These are phyloP conservation scores for Coriolopsis trogii DNA, from an alignment of 1,284 basidiomycete genomes.

Conservation along the genomic window DNA sequence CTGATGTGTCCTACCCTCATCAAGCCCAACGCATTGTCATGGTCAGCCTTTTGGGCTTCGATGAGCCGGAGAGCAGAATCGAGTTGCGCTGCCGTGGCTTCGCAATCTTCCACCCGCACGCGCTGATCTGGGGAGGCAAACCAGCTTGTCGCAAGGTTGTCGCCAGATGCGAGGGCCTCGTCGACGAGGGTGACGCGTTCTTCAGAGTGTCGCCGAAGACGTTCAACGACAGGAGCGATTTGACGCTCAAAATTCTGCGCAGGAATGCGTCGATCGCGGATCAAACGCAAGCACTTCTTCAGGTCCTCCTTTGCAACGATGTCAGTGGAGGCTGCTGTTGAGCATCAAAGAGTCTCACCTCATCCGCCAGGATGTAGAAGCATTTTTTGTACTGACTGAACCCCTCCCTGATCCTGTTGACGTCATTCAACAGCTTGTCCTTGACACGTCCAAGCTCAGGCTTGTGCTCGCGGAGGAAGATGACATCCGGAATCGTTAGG, in stretches of 20 bases:
- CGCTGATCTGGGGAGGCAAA: neutral
- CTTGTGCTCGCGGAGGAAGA: neutral
- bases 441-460: neutral
- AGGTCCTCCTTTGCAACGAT: neutral
- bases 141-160: too few species aligned
- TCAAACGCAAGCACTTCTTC: neutral
- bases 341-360: neutral
- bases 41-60: neutral
- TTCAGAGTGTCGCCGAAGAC: neutral
- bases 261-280: neutral
- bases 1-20: neutral
- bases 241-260: neutral
- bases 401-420: neutral
- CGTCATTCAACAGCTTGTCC: neutral
- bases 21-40: neutral
- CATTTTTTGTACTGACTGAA: neutral
- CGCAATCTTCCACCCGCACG: neutral
- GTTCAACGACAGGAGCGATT: neutral
- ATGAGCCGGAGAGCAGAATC: neutral
- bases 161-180: neutral
- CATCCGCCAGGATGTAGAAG: neutral
- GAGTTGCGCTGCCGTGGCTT: neutral
- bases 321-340: neutral
- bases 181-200: neutral
- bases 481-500: neutral